Conservation (phyloP, 1,284 basidiomycete genomes). For the Moesziomyces globuligerus region DNA sequence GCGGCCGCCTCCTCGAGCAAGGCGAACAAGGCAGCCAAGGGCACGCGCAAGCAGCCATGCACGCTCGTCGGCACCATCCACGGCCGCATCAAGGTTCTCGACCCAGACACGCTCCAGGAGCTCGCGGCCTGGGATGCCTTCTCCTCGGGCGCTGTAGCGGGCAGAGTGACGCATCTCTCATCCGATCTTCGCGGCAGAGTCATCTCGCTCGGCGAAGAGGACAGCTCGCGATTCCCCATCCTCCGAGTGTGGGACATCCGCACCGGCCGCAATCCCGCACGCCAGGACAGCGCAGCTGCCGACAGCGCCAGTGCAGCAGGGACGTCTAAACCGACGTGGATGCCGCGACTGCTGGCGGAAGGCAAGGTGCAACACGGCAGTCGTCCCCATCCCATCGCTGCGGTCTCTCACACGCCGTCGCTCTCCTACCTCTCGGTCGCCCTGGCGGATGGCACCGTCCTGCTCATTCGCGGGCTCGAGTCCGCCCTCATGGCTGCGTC, state of each 20-base stretch:
- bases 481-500: slow-evolving; percentile 76
- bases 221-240: slow-evolving; percentile 47
- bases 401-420: slow-evolving; percentile 81
- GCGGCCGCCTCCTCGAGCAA: slow-evolving; percentile 4
- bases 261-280: slow-evolving; percentile 16
- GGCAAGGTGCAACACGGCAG: slow-evolving; percentile 62
- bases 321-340: slow-evolving; percentile 18
- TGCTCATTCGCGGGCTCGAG: slow-evolving; percentile 88
- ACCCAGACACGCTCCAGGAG: slow-evolving; percentile 48
- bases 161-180: slow-evolving; percentile 52
- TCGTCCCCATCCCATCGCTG: slow-evolving; percentile 71
- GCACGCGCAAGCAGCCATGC: slow-evolving; percentile 19
- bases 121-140: slow-evolving; percentile 57
- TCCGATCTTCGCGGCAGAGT: slow-evolving; percentile 48
- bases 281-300: neutral
- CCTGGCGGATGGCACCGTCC: slow-evolving; percentile 91
- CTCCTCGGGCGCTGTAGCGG: slow-evolving; percentile 25
- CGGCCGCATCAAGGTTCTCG: slow-evolving; percentile 50
- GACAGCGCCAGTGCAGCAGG: slow-evolving; percentile 1
- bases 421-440: slow-evolving; percentile 89
- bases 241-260: slow-evolving; percentile 63
- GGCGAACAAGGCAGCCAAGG: slow-evolving; percentile 1
- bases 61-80: slow-evolving; percentile 52
- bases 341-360: slow-evolving; percentile 53
- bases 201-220: slow-evolving; percentile 56